phyloP scores from a whole-genome alignment of 2,329 filamentous ascomycete species.

The Colletotrichum tropicale region DNA sequence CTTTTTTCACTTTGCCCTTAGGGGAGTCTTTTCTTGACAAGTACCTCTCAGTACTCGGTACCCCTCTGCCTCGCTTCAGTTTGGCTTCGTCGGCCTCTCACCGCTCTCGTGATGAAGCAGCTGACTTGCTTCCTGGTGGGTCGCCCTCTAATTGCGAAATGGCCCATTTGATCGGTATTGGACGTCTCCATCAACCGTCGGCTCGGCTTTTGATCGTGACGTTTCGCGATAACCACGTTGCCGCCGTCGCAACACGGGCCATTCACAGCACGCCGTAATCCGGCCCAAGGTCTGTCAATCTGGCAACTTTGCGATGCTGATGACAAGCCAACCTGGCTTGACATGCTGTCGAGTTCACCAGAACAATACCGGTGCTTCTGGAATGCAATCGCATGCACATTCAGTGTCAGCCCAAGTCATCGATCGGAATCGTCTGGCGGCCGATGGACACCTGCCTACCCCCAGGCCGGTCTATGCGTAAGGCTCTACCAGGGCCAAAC shows the following conservation, averaged over 20 bases:
- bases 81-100: not conserved
- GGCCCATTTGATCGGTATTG: not conserved
- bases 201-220: not conserved
- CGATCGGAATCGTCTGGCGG: not conserved
- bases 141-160: not conserved
- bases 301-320: not conserved
- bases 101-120: conserved; percentile 16
- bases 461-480: not conserved
- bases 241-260: not conserved
- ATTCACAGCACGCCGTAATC: not conserved
- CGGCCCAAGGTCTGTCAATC: not conserved
- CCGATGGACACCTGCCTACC: not conserved
- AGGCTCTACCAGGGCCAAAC: not conserved
- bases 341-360: not conserved
- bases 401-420: not conserved
- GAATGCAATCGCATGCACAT: not conserved
- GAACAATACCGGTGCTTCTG: not conserved
- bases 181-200: not conserved
- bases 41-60: not conserved
- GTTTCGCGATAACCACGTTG: not conserved
- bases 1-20: not conserved
- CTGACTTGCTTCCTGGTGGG: conserved; percentile 12
- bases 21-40: not conserved
- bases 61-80: not conserved
- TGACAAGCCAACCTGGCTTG: not conserved